Evolutionary conservation across 495 filamentous ascomycete species (phyloP).

Genomic region (Penicillium odoratum): DNA sequence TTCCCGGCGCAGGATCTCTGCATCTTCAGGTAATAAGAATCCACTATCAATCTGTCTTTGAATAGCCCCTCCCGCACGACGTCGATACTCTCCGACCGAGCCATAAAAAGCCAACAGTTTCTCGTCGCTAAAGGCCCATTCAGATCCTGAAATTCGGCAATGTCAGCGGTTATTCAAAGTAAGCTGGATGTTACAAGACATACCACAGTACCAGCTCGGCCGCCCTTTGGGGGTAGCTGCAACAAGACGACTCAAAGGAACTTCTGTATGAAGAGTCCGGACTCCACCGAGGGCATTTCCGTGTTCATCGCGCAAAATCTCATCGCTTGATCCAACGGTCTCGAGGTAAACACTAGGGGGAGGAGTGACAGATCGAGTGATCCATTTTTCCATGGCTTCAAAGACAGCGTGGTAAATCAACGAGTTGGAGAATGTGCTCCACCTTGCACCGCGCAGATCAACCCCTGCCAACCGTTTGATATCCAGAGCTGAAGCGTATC

Average conservation of each 20-base stretch:
- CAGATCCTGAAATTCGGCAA: neutral
- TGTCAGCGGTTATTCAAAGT: neutral
- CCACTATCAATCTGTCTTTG: conserved; percentile 2
- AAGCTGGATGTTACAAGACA: neutral
- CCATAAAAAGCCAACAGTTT: conserved; percentile 4
- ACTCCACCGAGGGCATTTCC: conserved; percentile 13
- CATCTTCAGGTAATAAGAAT: conserved; percentile 12
- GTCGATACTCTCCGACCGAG: neutral
- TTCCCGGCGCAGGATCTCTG: conserved; percentile 12
- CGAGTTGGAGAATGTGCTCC: conserved; percentile 13
- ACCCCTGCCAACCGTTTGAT: neutral
- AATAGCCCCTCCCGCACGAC: conserved; percentile 5
- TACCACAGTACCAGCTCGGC: conserved; percentile 13
- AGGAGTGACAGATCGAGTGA: neutral
- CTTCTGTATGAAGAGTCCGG: conserved; percentile 16
- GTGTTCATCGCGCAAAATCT: conserved; percentile 8
- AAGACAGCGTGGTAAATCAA: conserved; percentile 15
- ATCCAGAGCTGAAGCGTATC: conserved; percentile 7
- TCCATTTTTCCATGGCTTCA: conserved; percentile 16
- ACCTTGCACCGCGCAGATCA: conserved; percentile 1
- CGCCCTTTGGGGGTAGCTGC: conserved; percentile 4
- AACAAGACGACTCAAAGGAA: conserved; percentile 4
- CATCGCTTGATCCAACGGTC: neutral
- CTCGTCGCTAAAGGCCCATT: neutral
- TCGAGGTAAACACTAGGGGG: neutral